These are phyloP conservation scores for Sungouiella blattae DNA, from an alignment of 805 yeast species.

Conservation along the genomic window DNA sequence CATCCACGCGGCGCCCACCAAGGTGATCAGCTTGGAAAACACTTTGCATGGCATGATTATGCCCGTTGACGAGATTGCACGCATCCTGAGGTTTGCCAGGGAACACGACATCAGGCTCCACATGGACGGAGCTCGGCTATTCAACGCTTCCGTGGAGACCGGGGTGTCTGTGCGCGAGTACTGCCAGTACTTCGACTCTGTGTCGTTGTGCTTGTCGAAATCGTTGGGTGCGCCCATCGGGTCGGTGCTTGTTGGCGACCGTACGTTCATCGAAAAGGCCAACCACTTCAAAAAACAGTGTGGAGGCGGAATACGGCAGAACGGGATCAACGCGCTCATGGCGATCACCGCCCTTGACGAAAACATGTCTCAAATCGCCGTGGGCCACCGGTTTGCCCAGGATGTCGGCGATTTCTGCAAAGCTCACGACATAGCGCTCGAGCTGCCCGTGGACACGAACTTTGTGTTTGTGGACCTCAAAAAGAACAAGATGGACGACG, in stretches of 20 bases:
- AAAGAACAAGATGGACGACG: slow-evolving; percentile 54
- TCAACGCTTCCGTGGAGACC: slow-evolving; percentile 82
- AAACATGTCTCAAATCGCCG: slow-evolving; percentile 55
- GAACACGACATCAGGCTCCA: slow-evolving; percentile 61
- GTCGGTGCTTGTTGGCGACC: slow-evolving; percentile 72
- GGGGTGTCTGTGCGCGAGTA: slow-evolving; percentile 67
- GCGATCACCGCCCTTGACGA: slow-evolving; percentile 75
- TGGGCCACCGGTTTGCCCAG: slow-evolving; percentile 50
- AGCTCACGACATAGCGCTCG: slow-evolving; percentile 52
- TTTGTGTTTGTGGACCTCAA: slow-evolving; percentile 72
- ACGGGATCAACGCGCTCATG: slow-evolving; percentile 78
- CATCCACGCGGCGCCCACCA: slow-evolving; percentile 86
- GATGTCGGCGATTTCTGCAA: slow-evolving; percentile 53
- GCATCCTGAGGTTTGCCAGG: slow-evolving; percentile 68
- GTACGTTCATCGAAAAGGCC: slow-evolving; percentile 59
- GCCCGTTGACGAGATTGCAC: slow-evolving; percentile 74
- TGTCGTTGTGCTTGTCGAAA: slow-evolving; percentile 84
- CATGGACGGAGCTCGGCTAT: slow-evolving; percentile 92
- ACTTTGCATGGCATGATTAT: slow-evolving; percentile 79
- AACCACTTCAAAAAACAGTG: slow-evolving; percentile 86
- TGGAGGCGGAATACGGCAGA: slow-evolving; percentile 92
- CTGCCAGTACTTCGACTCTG: slow-evolving; percentile 79
- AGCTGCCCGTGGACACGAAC: slow-evolving; percentile 78
- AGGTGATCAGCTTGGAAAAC: slow-evolving; percentile 79
- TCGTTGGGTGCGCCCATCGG: slow-evolving; percentile 94